These are phyloP conservation scores for Linum usitatissimum DNA, from an alignment of 345 rosid species.

Conservation along the genomic window DNA sequence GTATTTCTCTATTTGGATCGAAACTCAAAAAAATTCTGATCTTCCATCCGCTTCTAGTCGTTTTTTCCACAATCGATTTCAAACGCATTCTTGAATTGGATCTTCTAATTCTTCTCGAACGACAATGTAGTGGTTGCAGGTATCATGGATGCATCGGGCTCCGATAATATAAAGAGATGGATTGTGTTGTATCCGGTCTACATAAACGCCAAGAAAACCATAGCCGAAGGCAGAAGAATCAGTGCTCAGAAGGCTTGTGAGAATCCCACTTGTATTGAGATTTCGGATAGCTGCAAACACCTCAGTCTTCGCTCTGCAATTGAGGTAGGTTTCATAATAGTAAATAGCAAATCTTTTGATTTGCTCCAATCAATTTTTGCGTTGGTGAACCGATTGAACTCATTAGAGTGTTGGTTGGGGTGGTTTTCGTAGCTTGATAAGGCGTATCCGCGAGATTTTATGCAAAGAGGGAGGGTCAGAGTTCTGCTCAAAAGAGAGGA, in stretches of 20 bases:
- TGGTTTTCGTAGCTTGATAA: slow-evolving; percentile 47
- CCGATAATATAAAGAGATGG: slow-evolving; percentile 52
- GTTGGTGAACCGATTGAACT: background rate
- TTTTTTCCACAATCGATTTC: background rate
- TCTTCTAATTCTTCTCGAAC: background rate
- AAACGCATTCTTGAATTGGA: background rate
- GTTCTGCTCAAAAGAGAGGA: slow-evolving; percentile 71
- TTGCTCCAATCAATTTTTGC: too few species aligned
- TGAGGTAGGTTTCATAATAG: slow-evolving; percentile 38
- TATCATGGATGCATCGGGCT: background rate
- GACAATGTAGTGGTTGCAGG: background rate
- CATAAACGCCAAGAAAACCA: slow-evolving; percentile 82
- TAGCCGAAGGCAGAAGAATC: slow-evolving; percentile 81
- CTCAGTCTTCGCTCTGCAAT: slow-evolving; percentile 56
- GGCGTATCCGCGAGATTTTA: slow-evolving; percentile 87
- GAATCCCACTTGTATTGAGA: slow-evolving; percentile 74
- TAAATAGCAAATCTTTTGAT: background rate
- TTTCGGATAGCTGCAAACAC: slow-evolving; percentile 70
- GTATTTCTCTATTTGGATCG: too few species aligned
- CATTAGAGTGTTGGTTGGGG: background rate
- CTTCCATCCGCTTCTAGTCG: background rate
- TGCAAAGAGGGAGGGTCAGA: slow-evolving; percentile 93
- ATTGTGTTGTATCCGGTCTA: slow-evolving; percentile 73
- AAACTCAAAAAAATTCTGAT: background rate
- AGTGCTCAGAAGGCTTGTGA: slow-evolving; percentile 61